Evolutionary conservation across 129 eudicot genomes (phyloP), one percentile per base, ranked within the genome.

Genomic region (Flaveria brownii): DNA sequence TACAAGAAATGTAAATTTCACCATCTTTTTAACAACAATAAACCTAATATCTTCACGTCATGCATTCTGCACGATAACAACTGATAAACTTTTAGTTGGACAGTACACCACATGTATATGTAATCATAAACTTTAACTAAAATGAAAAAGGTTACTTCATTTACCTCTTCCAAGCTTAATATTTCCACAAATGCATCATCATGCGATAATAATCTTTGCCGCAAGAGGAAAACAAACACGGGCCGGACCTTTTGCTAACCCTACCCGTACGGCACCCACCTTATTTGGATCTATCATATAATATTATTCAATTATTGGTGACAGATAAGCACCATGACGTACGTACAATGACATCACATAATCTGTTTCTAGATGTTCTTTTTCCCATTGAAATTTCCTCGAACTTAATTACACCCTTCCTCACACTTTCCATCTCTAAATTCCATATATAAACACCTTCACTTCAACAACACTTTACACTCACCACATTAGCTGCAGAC

Each of bases 381-480:
- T 61, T 26, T 14, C 9, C 26, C 18, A 25, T 59, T 30, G 68
- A 28, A 61, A 61, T 28, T 61, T 61, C 68, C 42, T 28, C n/a
- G 68, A 61, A 61, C 4, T 61, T 3, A 26, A 14, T 12, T 25
- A 61, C 68, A 26, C 28, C 2, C 18, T 61, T 61, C 68, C 68
- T 61, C 25, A 11, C 68, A 4, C 42, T 5, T n/a, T 10, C 68
- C 3, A 10, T 61, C 42, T 13, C 68, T 61, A 59, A 22, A 25
- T 61, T 15, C 28, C 14, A 61, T 23, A 59, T 61, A 61, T 61
- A 61, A 61, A 12, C 68, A 6, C 8, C 60, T 15, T 70, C 61
- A 47, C 60, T 49, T 49, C 11, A 52, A 17, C 76, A 30, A 10
- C 64, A 72, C 66, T 72, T 72, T 72, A 72, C 64, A 54, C 50